phyloP scores from a whole-genome alignment of 768 basidiomycete genomes.

The Daedaleopsis nitida region DNA sequence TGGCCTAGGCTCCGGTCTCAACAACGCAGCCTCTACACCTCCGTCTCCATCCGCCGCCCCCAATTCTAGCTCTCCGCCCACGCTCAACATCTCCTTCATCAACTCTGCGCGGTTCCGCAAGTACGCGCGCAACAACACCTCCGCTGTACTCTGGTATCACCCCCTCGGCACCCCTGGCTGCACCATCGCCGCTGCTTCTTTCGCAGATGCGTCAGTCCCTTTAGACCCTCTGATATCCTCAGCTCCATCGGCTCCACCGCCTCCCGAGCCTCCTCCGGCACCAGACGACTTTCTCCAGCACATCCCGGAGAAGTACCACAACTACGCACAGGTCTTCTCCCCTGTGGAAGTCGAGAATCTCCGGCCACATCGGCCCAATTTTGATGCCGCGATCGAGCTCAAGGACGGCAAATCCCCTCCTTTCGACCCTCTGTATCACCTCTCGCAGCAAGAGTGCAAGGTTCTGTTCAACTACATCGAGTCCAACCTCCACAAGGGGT shows the following conservation, averaged over 20 bases:
- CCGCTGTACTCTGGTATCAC: constrained; percentile 8
- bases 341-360: constrained; percentile 31
- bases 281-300: background rate
- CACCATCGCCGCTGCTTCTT: background rate
- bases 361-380: constrained; percentile 32
- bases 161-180: constrained; percentile 6
- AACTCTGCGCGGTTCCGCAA: background rate
- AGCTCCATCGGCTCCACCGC: background rate
- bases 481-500: constrained; percentile 35
- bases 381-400: constrained; percentile 40
- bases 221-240: background rate
- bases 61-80: background rate
- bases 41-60: background rate
- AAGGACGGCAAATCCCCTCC: constrained; percentile 30
- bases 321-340: constrained; percentile 33
- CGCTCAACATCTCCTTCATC: background rate
- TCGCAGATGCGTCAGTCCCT: background rate
- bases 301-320: constrained; percentile 25
- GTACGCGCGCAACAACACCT: background rate
- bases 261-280: background rate
- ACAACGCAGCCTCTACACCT: background rate
- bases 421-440: constrained; percentile 36
- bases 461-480: constrained; percentile 39
- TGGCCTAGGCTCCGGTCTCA: constrained; percentile 27
- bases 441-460: constrained; percentile 35